Evolutionary conservation across 2,329 filamentous ascomycete species (phyloP), one percentile per base, ranked within the genome.

Genomic region (Colletotrichum sp.): DNA sequence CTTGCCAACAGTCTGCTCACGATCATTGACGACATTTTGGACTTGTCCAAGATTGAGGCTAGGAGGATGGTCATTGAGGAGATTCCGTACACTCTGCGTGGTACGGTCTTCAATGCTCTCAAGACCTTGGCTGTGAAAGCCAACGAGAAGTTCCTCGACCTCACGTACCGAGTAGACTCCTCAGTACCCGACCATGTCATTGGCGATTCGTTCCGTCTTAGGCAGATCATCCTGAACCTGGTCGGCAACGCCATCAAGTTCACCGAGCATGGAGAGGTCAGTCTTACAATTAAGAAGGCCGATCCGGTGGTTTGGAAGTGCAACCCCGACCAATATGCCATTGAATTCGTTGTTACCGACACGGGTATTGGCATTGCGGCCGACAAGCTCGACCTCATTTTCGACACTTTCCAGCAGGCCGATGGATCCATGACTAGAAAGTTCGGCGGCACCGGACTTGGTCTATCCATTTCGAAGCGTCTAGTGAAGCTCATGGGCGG

Each of bases 191-290:
- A 99, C 84, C 96, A 98, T 83, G 96, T 99, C 55, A 93, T 98
- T 78, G 97, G 97, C 77, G 97, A 99, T 84, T 98, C 96, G 2
- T 99, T 98, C 93, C 94, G 97, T 85, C 88, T 99, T 72, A 93
- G 96, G 78, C 97, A 99, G 86, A 98, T 99, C 80, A 98, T 99
- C 78, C 91, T 99, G 73, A 99, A 99, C 86, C 89, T 99, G 72
- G 96, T 99, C 70, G 97, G 97, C 82, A 99, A 99, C 82, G 96
- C 97, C 71, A 98, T 99, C 89, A 99, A 99, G 84, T 99, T 99
- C 85, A 99, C 97, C 5, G 96, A 99, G 85, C 94, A 98, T 81
- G 97, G 97, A 77, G 96, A 98, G 84, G 97, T 99, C 81, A 98
- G 96, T 84, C 92, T 99, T 69, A 96, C 94, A n/a, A 98, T 99